Conservation (phyloP, 768 basidiomycete genomes). For the Russula foetens region DNA sequence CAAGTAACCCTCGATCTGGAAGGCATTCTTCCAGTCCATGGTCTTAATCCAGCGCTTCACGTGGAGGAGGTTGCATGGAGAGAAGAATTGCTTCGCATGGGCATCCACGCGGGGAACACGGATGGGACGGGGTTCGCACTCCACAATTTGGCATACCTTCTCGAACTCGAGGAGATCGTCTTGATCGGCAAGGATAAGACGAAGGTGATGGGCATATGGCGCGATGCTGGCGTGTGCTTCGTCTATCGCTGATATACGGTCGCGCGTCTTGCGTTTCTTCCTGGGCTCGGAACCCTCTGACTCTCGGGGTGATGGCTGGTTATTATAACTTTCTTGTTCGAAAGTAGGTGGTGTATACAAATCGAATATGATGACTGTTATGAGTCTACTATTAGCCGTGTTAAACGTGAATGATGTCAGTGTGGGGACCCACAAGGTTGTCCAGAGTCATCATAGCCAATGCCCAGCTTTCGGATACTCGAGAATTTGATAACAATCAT, state of each 20-base stretch:
- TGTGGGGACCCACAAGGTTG: slow-evolving; percentile 1
- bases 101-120: slow-evolving; percentile 39
- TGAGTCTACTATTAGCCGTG: neutral
- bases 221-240: slow-evolving; percentile 52
- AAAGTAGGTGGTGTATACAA: slow-evolving; percentile 45
- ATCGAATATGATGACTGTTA: slow-evolving; percentile 15
- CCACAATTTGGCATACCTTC: slow-evolving; percentile 44
- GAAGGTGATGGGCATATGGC: slow-evolving; percentile 65
- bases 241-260: slow-evolving; percentile 53
- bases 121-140: slow-evolving; percentile 28
- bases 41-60: slow-evolving; percentile 37
- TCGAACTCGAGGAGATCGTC: slow-evolving; percentile 44
- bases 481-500: slow-evolving; percentile 11
- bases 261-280: slow-evolving; percentile 37
- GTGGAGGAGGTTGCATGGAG: slow-evolving; percentile 35
- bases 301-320: no score
- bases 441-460: slow-evolving; percentile 3
- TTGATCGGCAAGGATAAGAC: slow-evolving; percentile 49
- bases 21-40: slow-evolving; percentile 60
- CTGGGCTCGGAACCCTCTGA: slow-evolving; percentile 34
- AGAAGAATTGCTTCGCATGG: slow-evolving; percentile 42
- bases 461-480: slow-evolving; percentile 14
- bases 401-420: no score
- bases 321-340: slow-evolving; percentile 51
- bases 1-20: slow-evolving; percentile 67